phyloP scores from a whole-genome alignment of 2,329 filamentous ascomycete species.

The Fusarium burgessii region DNA sequence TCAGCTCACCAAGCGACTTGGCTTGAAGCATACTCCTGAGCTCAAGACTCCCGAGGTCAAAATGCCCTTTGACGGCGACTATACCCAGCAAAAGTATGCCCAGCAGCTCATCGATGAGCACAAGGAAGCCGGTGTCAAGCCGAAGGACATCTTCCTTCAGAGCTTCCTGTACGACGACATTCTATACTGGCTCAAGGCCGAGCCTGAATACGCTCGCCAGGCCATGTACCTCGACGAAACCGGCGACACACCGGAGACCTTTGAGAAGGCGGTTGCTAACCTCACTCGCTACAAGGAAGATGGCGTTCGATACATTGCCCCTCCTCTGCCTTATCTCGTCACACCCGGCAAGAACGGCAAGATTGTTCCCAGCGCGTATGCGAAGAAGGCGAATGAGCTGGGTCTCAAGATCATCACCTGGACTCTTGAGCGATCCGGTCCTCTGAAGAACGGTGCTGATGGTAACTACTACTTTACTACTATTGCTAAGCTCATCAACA shows the following conservation, averaged over 20 bases:
- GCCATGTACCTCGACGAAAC: slow-evolving; percentile 74
- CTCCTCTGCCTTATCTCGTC: slow-evolving; percentile 72
- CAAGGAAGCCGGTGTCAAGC: slow-evolving; percentile 63
- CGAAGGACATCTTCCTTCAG: slow-evolving; percentile 70
- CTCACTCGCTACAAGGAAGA: slow-evolving; percentile 66
- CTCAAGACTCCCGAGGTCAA: slow-evolving; percentile 75
- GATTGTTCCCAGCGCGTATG: slow-evolving; percentile 74
- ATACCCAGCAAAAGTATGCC: slow-evolving; percentile 73
- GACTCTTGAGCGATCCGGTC: slow-evolving; percentile 75
- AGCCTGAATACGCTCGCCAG: slow-evolving; percentile 70
- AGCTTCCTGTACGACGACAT: slow-evolving; percentile 74
- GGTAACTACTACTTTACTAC: slow-evolving; percentile 68
- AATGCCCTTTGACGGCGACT: slow-evolving; percentile 75
- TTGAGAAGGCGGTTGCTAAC: slow-evolving; percentile 66
- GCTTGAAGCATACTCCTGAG: slow-evolving; percentile 74
- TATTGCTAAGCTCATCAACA: slow-evolving; percentile 65
- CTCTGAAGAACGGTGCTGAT: slow-evolving; percentile 62
- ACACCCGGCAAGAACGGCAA: slow-evolving; percentile 59
- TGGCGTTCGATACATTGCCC: slow-evolving; percentile 73
- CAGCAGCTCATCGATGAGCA: slow-evolving; percentile 75
- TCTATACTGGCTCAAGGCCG: slow-evolving; percentile 73
- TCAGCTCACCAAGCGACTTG: slow-evolving; percentile 66
- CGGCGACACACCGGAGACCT: slow-evolving; percentile 64
- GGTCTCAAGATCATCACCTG: slow-evolving; percentile 75
- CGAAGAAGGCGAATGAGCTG: slow-evolving; percentile 68